Evolutionary conservation across 1,284 basidiomycete genomes (phyloP).

Genomic region (Pseudozyma thailandica): DNA sequence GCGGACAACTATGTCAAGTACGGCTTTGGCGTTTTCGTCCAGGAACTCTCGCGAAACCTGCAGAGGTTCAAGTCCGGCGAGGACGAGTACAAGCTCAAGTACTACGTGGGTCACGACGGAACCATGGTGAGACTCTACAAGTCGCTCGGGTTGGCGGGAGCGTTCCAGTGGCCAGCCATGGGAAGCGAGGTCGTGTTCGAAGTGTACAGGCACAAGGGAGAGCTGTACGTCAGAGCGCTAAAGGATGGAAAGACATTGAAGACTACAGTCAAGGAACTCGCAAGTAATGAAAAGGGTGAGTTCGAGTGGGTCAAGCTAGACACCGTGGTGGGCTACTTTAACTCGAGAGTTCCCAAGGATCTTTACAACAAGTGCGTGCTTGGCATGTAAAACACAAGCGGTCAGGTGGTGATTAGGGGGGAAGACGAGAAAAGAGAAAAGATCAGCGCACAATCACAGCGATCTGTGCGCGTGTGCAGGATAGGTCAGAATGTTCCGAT

Average conservation of each 20-base stretch:
- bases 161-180: conserved; percentile 49
- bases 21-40: conserved; percentile 45
- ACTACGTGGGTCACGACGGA: conserved; percentile 54
- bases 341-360: conserved; percentile 39
- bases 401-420: too few species aligned
- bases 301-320: conserved; percentile 29
- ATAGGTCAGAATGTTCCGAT: too few species aligned
- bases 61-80: conserved; percentile 12
- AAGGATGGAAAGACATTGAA: conserved; percentile 40
- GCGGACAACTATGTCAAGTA: conserved; percentile 56
- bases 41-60: conserved; percentile 39
- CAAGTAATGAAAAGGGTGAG: conserved; percentile 9
- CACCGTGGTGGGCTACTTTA: conserved; percentile 40
- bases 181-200: conserved; percentile 51
- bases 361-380: conserved; percentile 45
- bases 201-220: conserved; percentile 29
- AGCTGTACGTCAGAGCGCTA: conserved; percentile 25
- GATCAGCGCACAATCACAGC: too few species aligned
- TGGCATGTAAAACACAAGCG: conserved; percentile 26
- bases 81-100: conserved; percentile 41
- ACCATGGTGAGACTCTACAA: conserved; percentile 59
- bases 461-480: too few species aligned
- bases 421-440: too few species aligned
- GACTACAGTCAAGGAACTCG: conserved; percentile 20
- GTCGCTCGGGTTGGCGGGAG: conserved; percentile 30